Evolutionary conservation across 148 eudicot species (phyloP), one percentile per base, ranked within the genome.

Genomic region (Amaranthus hypochondriacus): DNA sequence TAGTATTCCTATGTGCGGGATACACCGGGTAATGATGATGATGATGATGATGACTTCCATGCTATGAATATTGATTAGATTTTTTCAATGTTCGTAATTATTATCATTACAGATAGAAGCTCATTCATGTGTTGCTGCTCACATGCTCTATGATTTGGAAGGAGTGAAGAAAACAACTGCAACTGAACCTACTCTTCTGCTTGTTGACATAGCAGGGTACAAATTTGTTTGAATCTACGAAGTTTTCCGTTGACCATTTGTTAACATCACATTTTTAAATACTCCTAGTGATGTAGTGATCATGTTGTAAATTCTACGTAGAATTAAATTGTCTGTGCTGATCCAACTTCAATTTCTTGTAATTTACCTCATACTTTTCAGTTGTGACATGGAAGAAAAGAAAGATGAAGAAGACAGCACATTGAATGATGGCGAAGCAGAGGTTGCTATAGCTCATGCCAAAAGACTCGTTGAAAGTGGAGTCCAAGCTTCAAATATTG

Each of bases 381-480:
- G 99, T 60, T 95, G 99, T 66, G 97, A 92, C 71, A 92, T 95
- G 99, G 99, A 95, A 76, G 99, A 95, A 80, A 95, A 95, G 80
- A 95, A 95, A 81, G 99, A 95, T 80, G 98, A 90, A 82, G 98
- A 95, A 83, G 98, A 95, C 47, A 92, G 97, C 85, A 95, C 97
- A n/a, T 70, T 90, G 62, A 95, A 95, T 72, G 99, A 90, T 75
- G 99, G 99, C 72, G 99, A 95, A 86, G 98, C 98, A 80, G 89
- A 87, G 66, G 92, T 90, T 75, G 96, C 98, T 15, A 86, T 95
- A 54, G 86, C 90, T 80, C 98, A 95, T 84, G 92, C 96, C 58
- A 92, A 83, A 77, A 88, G 96, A 82, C 92, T 95, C 42, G 82
- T 95, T 73, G 81, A 85, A 69, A 90, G 92, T 79, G 98, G 98